Evolutionary conservation across 2,329 filamentous ascomycete species (phyloP), one percentile per base, ranked within the genome.

Genomic region (Aspergillus tanneri): DNA sequence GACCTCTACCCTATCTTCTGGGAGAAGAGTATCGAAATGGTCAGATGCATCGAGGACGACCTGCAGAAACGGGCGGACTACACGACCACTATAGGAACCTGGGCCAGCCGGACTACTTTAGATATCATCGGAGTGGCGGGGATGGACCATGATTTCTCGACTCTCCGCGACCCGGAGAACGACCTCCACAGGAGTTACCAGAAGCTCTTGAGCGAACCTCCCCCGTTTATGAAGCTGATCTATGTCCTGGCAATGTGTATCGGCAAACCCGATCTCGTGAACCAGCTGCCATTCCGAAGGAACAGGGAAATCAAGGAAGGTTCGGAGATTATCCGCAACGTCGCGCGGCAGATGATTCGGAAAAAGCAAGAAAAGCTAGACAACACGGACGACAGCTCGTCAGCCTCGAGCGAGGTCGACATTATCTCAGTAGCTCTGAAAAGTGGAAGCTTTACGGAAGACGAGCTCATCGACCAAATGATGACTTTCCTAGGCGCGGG

Each of bases 401-500:
- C n/a, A n/a, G n/a, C n/a, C n/a, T n/a, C 38, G 28, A 53, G 49
- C 2, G 83, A 84, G 37, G 68, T 81, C 6, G 90, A 95, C 66
- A 93, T 96, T 49, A 75, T 95, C 25, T 89, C 86, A 1, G 86
- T 92, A 0, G 90, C 90, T 12, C 74, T 95, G 39, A 80, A 85
- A 63, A 89, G 84, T 30, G 87, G 87, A 38, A 82, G 77, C 5
- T 93, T 95, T 69, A 80, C 73, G 10, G 88, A 93, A 53, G 86
- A 90, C 40, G 83, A 89, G 51, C 80, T 95, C n/a, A 81, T 90
- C 27, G 87, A 93, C 66, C 90, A 95, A 70, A 80, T 93, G 64
- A 93, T 95, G 88, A 95, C 88, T 0, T 93, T 95, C 73, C 80
- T 95, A 4, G 86, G 86, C 1, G 90, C 90, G 0, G 86, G 85